Percentiles rank a stretch among this genome's conserved stretches.
Evolutionary conservation across 2,329 filamentous ascomycete species (phyloP).

Genomic region (Colletotrichum horii): DNA sequence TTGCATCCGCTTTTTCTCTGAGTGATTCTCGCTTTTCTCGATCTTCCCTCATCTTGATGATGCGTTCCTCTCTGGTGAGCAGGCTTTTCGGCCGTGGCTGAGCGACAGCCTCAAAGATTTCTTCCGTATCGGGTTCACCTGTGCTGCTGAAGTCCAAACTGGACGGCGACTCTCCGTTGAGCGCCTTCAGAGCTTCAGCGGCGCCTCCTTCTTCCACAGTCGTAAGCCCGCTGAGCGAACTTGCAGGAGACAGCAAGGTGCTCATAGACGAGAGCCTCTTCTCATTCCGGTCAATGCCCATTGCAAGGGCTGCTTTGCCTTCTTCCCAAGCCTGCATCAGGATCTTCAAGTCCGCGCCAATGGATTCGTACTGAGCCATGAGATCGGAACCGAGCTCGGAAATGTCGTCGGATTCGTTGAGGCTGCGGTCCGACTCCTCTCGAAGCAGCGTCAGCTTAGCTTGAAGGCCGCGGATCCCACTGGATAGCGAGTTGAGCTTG

Average conservation of each 20-base stretch:
- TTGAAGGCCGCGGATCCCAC: conserved; percentile 88
- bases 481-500: conserved; percentile 86
- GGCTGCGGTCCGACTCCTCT: conserved; percentile 82
- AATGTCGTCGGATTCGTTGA: conserved; percentile 76
- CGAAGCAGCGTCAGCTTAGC: conserved; percentile 92
- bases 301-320: conserved; percentile 81
- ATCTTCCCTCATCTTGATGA: conserved; percentile 87
- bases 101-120: conserved; percentile 92
- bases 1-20: conserved; percentile 79
- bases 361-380: conserved; percentile 91
- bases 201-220: conserved; percentile 59
- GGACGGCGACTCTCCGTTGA: conserved; percentile 72
- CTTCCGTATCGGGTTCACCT: conserved; percentile 70
- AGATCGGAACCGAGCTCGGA: conserved; percentile 79
- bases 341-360: conserved; percentile 83
- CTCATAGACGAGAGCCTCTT: conserved; percentile 70
- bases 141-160: conserved; percentile 57
- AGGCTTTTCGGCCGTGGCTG: conserved; percentile 70
- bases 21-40: conserved; percentile 74
- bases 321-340: conserved; percentile 86
- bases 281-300: conserved; percentile 82
- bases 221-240: conserved; percentile 71
- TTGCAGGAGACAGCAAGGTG: conserved; percentile 61
- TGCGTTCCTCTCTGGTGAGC: conserved; percentile 84
- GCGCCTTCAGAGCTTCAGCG: conserved; percentile 60